These are phyloP conservation scores for Vigna mungo DNA, from an alignment of 306 rosid genomes.

Conservation along the genomic window DNA sequence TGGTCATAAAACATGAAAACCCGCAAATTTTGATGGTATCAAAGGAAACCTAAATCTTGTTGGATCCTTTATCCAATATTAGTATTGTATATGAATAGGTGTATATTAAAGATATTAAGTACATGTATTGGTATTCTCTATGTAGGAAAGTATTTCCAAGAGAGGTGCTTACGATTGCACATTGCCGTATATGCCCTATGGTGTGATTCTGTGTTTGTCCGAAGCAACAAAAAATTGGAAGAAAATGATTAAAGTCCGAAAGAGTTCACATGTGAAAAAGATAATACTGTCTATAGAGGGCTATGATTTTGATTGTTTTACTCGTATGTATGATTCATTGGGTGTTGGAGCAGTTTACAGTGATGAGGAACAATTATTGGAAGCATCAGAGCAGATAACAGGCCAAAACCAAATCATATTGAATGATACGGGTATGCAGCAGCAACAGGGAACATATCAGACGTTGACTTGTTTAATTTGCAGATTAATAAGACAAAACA, in stretches of 20 bases:
- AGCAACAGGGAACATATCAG: conserved; percentile 26
- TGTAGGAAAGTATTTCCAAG: no score
- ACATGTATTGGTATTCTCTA: no score
- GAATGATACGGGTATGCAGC: conserved; percentile 6
- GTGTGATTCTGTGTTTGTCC: neutral
- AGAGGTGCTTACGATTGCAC: no score
- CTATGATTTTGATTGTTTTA: conserved; percentile 6
- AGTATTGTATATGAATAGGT: no score
- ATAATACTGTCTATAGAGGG: neutral
- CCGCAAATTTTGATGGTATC: no score
- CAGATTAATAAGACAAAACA: neutral
- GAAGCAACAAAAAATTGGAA: neutral
- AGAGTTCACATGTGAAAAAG: neutral
- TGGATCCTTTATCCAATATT: no score
- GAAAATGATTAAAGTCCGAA: neutral
- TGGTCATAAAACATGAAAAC: no score
- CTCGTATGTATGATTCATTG: neutral
- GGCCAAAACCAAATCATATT: conserved; percentile 18
- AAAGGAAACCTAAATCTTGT: no score
- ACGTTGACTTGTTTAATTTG: conserved; percentile 11
- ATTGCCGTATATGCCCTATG: neutral
- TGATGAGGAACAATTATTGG: conserved; percentile 6
- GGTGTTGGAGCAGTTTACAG: conserved; percentile 14
- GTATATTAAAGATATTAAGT: no score
- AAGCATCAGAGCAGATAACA: neutral